Conservation (phyloP, 148 eudicot species). For the Dysphania ambrosioides region DNA sequence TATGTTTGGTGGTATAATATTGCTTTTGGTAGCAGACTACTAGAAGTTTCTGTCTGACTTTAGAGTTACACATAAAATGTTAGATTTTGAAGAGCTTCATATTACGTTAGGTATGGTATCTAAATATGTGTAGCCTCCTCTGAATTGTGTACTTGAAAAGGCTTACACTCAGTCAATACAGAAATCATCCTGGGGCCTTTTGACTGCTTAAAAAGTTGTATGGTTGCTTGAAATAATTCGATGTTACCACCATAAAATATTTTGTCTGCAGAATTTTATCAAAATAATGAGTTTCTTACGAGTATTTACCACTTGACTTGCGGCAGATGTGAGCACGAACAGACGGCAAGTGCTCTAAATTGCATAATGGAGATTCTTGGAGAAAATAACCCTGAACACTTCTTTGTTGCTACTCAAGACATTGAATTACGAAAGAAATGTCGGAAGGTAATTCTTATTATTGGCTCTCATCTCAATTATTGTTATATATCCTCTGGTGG, state of each 20-base stretch:
- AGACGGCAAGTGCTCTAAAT: conserved; percentile 63
- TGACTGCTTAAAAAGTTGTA: neutral
- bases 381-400: conserved; percentile 74
- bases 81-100: neutral
- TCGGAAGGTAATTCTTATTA: conserved; percentile 44
- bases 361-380: conserved; percentile 70
- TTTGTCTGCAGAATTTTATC: neutral
- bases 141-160: neutral
- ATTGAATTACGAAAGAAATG: conserved; percentile 54
- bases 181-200: neutral
- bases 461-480: neutral
- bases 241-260: neutral
- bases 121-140: neutral
- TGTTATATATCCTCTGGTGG: neutral
- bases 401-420: conserved; percentile 88
- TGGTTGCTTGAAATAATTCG: neutral
- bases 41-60: neutral
- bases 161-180: neutral
- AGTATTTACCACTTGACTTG: conserved; percentile 11
- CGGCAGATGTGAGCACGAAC: conserved; percentile 85
- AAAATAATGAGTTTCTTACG: neutral
- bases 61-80: neutral
- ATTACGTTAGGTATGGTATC: neutral
- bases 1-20: neutral
- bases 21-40: no score